Evolutionary conservation across 768 basidiomycete species (phyloP).

Genomic region (Tylopilus plumbeoviolaceoides): DNA sequence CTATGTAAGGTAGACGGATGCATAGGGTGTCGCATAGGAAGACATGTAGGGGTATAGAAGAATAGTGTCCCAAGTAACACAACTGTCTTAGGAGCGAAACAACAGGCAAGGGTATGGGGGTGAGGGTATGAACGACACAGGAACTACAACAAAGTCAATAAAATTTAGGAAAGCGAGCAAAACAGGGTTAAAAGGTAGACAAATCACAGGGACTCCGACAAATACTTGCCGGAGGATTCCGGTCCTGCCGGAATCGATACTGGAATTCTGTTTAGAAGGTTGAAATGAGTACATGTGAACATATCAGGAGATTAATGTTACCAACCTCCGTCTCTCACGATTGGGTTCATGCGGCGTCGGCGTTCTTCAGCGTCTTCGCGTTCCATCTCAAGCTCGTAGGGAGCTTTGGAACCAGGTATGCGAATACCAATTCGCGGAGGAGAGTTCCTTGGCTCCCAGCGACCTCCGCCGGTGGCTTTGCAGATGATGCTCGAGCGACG

Average conservation of each 20-base stretch:
- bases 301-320: not conserved
- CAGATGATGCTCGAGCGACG: slow-evolving; percentile 62
- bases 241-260: slow-evolving; percentile 53
- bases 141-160: slow-evolving; percentile 25
- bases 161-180: slow-evolving; percentile 9
- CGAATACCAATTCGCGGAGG: slow-evolving; percentile 43
- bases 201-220: slow-evolving; percentile 47
- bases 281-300: slow-evolving; percentile 3
- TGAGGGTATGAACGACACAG: slow-evolving; percentile 16
- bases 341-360: slow-evolving; percentile 51
- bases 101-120: slow-evolving; percentile 5
- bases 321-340: slow-evolving; percentile 56
- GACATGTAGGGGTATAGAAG: slow-evolving; percentile 21
- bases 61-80: slow-evolving; percentile 1
- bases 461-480: slow-evolving; percentile 75
- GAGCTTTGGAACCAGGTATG: slow-evolving; percentile 62
- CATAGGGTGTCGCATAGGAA: slow-evolving; percentile 20
- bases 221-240: slow-evolving; percentile 39
- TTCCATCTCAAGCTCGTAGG: slow-evolving; percentile 68
- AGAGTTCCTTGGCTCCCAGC: slow-evolving; percentile 68
- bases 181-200: slow-evolving; percentile 51
- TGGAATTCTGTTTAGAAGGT: slow-evolving; percentile 47
- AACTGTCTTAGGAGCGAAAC: not conserved
- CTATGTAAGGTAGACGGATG: not conserved
- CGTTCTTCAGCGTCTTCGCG: slow-evolving; percentile 54